Base-by-base conservation (phyloP, 2,329 filamentous ascomycete species). In the Cladorrhinum sp. region DNA sequence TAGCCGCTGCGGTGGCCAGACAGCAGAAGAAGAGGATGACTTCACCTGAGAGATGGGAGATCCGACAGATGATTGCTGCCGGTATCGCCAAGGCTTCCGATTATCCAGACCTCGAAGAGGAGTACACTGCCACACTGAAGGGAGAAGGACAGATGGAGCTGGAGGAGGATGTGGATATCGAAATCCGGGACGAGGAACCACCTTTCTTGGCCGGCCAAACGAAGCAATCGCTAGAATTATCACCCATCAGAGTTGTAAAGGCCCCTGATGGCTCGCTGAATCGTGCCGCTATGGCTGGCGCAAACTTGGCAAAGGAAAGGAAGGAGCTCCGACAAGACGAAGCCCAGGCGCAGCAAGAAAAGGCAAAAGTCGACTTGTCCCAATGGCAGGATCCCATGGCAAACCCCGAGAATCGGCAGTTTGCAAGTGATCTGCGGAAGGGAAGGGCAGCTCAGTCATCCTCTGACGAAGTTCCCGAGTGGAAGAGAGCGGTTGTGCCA, bases 321-420 rank as follows among this genome's bases (percentile, higher is more conserved):
- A 88, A 92, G 72, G 95, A 99, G 62, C 69, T 97, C 67, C 87
- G 91, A 63, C 91, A 96, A 70, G 90, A 96, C 72, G 94, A 99
- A 75, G 87, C 86, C 0, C 90, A 96, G 62, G 92, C 76, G 79
- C 90, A 76, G 78, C 89, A 92, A 21, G 86, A 95, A 63, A 86
- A 91, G 65, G 83, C 86, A 0, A 89, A 92, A 69, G 89, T 95
- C 30, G 92, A 98, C 69, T 79, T 99, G 2, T 86, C 89, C 12
- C 92, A 97, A 74, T 99, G 96, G 96, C 90, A 97, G 61, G 95
- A 99, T 73, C 95, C 95, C 0, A 96, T 99, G 93, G 89, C 92
- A 14, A 86, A 88, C 23, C 88, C 91, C 1, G 90, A 95, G 65
- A 86, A 93, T 72, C 84, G 90, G 59, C 89, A 95, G 66, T 99